phyloP scores from a whole-genome alignment of 73 alveolate genomes.

The Tetrahymena elliotti region DNA sequence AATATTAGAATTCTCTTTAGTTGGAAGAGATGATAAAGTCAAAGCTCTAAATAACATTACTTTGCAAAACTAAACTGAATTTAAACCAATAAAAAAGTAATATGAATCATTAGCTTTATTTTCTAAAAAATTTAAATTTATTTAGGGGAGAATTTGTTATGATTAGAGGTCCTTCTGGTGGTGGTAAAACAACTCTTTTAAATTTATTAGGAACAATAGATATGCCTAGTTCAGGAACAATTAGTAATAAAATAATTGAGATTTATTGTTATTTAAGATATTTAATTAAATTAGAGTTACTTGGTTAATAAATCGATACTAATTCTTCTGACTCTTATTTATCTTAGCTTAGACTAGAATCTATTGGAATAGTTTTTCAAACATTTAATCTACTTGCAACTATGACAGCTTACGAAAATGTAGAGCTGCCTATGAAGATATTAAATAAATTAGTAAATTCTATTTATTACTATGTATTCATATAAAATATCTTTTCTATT shows the following conservation, averaged over 20 bases:
- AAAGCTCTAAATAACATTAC: constrained; percentile 34
- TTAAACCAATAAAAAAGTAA: constrained; percentile 68
- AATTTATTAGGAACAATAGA: constrained; percentile 92
- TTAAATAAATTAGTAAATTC: not conserved
- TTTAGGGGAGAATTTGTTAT: constrained; percentile 92
- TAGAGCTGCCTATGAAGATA: constrained; percentile 81
- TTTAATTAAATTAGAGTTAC: constrained; percentile 41
- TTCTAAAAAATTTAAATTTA: not conserved
- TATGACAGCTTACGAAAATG: constrained; percentile 94
- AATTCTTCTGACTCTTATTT: constrained; percentile 77
- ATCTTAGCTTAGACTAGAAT: constrained; percentile 70
- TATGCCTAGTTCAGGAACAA: constrained; percentile 55
- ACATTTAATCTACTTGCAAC: constrained; percentile 92
- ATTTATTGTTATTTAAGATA: not conserved
- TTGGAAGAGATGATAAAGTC: constrained; percentile 36
- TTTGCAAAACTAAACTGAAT: constrained; percentile 52
- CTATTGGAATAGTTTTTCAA: constrained; percentile 93
- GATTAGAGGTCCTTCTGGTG: constrained; percentile 98
- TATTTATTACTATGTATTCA: not conserved
- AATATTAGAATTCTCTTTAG: not conserved
- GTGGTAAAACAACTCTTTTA: constrained; percentile 96
- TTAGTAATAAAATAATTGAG: not conserved
- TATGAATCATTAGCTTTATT: not conserved
- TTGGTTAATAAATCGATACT: constrained; percentile 66
- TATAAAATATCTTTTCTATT: not conserved